Evolutionary conservation across 441 rosid species (phyloP).

Genomic region (Erysimum cheiri): DNA sequence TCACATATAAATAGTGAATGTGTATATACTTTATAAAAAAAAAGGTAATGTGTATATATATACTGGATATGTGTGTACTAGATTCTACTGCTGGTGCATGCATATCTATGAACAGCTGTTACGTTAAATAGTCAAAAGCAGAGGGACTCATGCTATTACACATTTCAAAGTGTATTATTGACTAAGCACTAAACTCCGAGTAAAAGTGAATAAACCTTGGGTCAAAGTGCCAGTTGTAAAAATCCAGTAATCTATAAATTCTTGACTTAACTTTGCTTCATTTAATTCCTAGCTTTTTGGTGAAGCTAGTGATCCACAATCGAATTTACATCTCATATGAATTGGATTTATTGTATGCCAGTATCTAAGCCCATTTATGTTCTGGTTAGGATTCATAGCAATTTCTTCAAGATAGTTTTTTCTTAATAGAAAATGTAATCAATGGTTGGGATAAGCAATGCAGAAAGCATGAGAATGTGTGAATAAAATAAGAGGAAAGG

Average conservation of each 20-base stretch:
- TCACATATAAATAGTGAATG: conserved; percentile 14
- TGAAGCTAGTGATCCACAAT: conserved; percentile 19
- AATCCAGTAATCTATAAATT: conserved; percentile 27
- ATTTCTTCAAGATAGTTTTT: neutral
- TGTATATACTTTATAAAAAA: neutral
- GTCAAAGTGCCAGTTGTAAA: conserved; percentile 34
- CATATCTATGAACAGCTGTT: conserved; percentile 31
- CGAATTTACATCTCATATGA: neutral
- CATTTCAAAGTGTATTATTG: conserved; percentile 8
- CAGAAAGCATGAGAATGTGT: neutral
- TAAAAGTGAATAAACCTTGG: conserved; percentile 16
- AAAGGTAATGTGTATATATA: too few relatives aligned
- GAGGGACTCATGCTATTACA: conserved; percentile 3
- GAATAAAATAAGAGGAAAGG: neutral
- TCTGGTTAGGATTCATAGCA: neutral
- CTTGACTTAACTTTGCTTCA: conserved; percentile 22
- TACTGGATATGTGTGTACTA: neutral
- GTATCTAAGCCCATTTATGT: neutral
- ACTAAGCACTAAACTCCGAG: conserved; percentile 26
- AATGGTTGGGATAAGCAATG: neutral
- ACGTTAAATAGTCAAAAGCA: conserved; percentile 30
- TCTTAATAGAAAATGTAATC: neutral
- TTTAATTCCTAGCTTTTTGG: conserved; percentile 31
- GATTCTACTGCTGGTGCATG: conserved; percentile 23
- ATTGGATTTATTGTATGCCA: neutral